A percentile compares a stretch with the other conserved stretches of the same genome.
Conservation (phyloP, 768 basidiomycete species). For the Russula emetica region DNA sequence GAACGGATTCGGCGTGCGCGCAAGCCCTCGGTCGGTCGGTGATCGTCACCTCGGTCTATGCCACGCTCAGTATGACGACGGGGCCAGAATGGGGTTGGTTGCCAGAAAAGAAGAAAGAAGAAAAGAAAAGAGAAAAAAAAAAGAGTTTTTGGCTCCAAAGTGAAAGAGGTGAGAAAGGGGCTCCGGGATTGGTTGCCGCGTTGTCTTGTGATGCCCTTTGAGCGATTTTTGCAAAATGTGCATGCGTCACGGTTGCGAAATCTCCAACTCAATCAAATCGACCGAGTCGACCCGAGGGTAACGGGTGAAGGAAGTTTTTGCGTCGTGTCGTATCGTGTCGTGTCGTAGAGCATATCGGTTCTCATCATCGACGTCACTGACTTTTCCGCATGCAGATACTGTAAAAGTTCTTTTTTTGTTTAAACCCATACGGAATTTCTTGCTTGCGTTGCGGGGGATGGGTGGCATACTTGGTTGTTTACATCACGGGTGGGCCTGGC, state of each 20-base stretch:
- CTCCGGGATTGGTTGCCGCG: background rate
- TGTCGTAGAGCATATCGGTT: background rate
- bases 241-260: background rate
- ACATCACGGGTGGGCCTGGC: conserved; percentile 4
- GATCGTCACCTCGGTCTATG: background rate
- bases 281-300: background rate
- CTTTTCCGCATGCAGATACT: background rate
- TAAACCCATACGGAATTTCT: conserved; percentile 6
- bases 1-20: no score
- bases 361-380: conserved; percentile 15
- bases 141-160: background rate
- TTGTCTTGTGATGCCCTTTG: background rate
- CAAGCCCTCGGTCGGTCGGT: background rate
- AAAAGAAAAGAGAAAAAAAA: background rate
- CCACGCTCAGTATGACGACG: no score
- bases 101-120: background rate
- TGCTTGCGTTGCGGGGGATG: background rate
- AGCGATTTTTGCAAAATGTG: background rate
- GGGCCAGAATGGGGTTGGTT: no score
- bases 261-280: conserved; percentile 10
- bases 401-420: background rate
- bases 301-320: background rate
- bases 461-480: background rate
- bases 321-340: no score
- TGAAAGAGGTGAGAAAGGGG: background rate